Evolutionary conservation across 331 rosid species (phyloP).

Genomic region (Phaseolus coccineus): DNA sequence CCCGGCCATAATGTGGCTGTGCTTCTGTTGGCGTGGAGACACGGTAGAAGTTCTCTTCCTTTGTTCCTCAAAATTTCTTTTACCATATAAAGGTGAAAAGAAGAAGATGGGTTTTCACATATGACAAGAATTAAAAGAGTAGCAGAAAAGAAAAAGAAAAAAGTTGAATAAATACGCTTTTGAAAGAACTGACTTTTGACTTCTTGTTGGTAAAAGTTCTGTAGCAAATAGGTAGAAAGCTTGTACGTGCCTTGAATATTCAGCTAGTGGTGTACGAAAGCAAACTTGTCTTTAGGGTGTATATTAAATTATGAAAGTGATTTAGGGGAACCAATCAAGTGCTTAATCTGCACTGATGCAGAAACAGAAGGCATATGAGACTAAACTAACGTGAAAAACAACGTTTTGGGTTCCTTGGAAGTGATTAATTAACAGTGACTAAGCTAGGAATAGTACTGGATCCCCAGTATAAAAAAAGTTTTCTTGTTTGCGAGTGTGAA

Average conservation of each 20-base stretch:
- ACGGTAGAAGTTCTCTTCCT: neutral
- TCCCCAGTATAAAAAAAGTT: neutral
- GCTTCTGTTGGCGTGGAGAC: neutral
- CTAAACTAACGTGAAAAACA: slow-evolving; percentile 28
- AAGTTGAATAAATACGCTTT: slow-evolving; percentile 45
- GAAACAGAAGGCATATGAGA: slow-evolving; percentile 10
- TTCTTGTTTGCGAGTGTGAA: slow-evolving; percentile 28
- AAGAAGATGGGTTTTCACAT: slow-evolving; percentile 31
- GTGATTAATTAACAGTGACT: neutral
- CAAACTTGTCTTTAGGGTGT: slow-evolving; percentile 19
- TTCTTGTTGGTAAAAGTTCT: slow-evolving; percentile 56
- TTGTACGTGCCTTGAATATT: slow-evolving; percentile 41
- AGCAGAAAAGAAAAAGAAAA: slow-evolving; percentile 49
- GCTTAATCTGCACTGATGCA: slow-evolving; percentile 26
- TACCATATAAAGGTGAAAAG: neutral
- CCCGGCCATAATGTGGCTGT: neutral
- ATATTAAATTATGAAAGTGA: neutral
- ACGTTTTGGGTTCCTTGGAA: neutral
- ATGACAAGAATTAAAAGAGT: slow-evolving; percentile 26
- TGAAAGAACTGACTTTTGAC: slow-evolving; percentile 75
- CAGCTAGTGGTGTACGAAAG: slow-evolving; percentile 43
- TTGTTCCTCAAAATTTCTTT: neutral
- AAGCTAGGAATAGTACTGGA: neutral
- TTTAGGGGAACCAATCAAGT: slow-evolving; percentile 31
- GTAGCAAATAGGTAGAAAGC: slow-evolving; percentile 43